Evolutionary conservation across 2,329 filamentous ascomycete species (phyloP).

Genomic region (Penicillium carneum): DNA sequence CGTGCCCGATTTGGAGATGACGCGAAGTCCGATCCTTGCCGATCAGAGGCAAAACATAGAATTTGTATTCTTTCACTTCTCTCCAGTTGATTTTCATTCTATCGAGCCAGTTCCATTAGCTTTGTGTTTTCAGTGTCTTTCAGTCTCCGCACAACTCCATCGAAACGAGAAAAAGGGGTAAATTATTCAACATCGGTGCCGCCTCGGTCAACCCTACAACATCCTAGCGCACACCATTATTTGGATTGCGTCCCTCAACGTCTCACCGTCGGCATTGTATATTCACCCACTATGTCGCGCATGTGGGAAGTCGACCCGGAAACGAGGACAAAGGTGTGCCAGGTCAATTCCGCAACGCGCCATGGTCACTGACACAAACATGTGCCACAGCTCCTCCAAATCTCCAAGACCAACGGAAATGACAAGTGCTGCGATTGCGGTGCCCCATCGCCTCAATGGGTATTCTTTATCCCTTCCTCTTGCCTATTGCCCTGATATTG

Average conservation of each 20-base stretch:
- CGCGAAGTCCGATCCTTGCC: conserved; percentile 33
- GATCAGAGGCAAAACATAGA: conserved; percentile 33
- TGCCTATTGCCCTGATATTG: background rate
- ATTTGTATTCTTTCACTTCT: conserved; percentile 5
- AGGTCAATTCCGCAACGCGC: background rate
- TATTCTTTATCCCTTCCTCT: conserved; percentile 52
- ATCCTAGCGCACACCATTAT: conserved; percentile 19
- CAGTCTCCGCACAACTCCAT: background rate
- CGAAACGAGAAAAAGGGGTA: conserved; percentile 13
- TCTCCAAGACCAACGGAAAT: conserved; percentile 90
- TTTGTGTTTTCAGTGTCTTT: background rate
- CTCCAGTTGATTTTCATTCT: background rate
- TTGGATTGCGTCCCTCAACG: conserved; percentile 9
- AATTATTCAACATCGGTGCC: conserved; percentile 1
- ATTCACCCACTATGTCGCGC: conserved; percentile 61
- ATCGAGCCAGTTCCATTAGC: background rate
- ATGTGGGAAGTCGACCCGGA: conserved; percentile 99
- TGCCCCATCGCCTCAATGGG: conserved; percentile 97
- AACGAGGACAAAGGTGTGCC: conserved; percentile 84
- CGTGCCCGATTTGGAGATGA: conserved; percentile 23
- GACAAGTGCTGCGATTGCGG: conserved; percentile 92
- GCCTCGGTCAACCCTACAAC: conserved; percentile 11
- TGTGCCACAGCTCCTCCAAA: conserved; percentile 74
- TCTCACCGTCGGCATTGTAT: conserved; percentile 17
- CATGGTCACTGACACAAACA: conserved; percentile 24